phyloP scores from a whole-genome alignment of 805 yeast species.

The Starmerella khaoyaiensis region DNA sequence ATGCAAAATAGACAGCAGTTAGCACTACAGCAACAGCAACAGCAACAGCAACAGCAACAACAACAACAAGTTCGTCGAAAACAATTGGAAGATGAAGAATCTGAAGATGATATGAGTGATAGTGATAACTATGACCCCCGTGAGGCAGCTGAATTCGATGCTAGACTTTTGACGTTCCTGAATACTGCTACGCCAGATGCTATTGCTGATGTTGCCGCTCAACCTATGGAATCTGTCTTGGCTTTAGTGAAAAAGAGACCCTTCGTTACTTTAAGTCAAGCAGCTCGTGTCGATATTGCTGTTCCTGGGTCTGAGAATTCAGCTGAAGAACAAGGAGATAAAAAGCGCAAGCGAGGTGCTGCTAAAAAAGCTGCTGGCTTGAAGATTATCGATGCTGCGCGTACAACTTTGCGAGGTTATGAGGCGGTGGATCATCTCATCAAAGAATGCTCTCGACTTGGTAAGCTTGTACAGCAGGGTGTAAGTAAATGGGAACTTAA shows the following conservation, averaged over 20 bases:
- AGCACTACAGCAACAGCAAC: conserved; percentile 2
- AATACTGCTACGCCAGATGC: conserved; percentile 67
- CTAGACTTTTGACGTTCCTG: conserved; percentile 58
- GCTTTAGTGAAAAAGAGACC: conserved; percentile 59
- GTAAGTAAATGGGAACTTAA: conserved; percentile 84
- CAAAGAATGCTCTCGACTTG: conserved; percentile 66
- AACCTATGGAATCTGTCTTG: conserved; percentile 53
- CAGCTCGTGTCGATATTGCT: conserved; percentile 38
- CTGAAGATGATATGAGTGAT: conserved; percentile 29
- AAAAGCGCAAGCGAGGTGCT: conserved; percentile 29
- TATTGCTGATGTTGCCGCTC: conserved; percentile 65
- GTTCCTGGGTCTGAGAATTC: neutral
- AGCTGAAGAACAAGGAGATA: neutral
- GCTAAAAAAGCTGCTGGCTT: conserved; percentile 54
- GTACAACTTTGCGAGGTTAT: conserved; percentile 67
- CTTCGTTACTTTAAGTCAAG: conserved; percentile 42
- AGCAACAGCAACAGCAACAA: conserved; percentile 5
- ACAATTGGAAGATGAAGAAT: conserved; percentile 31
- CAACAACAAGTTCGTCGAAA: conserved; percentile 10
- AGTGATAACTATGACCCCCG: conserved; percentile 27
- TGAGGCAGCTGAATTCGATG: conserved; percentile 37
- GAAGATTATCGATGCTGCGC: conserved; percentile 56
- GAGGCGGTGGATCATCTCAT: conserved; percentile 90
- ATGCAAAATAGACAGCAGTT: conserved; percentile 2
- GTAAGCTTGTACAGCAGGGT: conserved; percentile 54